Percentiles rank a stretch among this genome's conserved stretches.
phyloP scores from a whole-genome alignment of 192 early-diverging fungal genomes.

The Piromyces finnis region DNA sequence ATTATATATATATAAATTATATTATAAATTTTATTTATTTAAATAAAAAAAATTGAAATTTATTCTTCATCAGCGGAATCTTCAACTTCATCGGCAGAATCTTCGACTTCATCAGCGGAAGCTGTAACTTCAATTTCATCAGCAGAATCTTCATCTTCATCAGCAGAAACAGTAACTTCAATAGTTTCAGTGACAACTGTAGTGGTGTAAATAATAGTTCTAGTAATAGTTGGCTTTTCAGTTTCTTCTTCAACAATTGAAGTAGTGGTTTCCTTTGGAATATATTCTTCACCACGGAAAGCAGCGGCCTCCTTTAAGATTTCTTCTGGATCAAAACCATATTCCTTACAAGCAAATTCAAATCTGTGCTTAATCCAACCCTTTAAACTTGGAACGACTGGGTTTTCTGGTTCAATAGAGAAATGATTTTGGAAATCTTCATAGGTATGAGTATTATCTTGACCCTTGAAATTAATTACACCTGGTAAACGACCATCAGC shows the following conservation, averaged over 20 bases:
- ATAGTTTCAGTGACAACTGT: no score
- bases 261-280: not conserved
- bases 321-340: not conserved
- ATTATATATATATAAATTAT: no score
- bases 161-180: no score
- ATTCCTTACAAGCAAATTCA: not conserved
- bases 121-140: not conserved
- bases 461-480: not conserved
- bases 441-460: not conserved
- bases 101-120: not conserved
- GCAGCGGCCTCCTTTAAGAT: not conserved
- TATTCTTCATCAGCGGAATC: not conserved
- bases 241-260: not conserved
- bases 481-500: not conserved
- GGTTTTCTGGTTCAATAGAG: not conserved
- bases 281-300: not conserved
- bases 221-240: no score
- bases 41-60: no score
- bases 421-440: not conserved
- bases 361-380: not conserved
- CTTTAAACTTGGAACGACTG: not conserved
- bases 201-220: no score
- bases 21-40: no score
- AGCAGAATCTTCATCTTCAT: not conserved
- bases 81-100: not conserved